Percentiles rank a stretch among this genome's conserved stretches.
phyloP scores from a whole-genome alignment of 306 rosid genomes.

The Dalbergia oliveri region DNA sequence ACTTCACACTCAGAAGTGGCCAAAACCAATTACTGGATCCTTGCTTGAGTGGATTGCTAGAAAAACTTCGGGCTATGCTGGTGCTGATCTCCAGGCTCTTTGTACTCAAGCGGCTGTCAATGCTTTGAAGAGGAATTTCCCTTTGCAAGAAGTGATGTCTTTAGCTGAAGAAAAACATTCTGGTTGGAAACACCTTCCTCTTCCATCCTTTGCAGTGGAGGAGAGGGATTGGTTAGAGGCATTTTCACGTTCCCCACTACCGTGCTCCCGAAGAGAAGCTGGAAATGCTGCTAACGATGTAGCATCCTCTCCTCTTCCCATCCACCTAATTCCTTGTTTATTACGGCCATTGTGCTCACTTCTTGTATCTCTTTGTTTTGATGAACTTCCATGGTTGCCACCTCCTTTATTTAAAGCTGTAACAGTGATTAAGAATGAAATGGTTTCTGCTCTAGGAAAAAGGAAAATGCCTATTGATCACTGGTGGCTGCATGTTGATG shows the following conservation, averaged over 20 bases:
- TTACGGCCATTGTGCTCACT: constrained; percentile 77
- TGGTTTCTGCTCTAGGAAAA: constrained; percentile 68
- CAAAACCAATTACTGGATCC: constrained; percentile 80
- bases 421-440: constrained; percentile 66
- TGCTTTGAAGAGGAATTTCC: constrained; percentile 93
- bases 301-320: constrained; percentile 83
- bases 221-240: constrained; percentile 99
- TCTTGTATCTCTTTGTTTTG: constrained; percentile 81
- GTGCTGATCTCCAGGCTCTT: constrained; percentile 99
- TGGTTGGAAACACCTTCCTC: constrained; percentile 63
- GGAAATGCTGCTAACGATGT: constrained; percentile 95
- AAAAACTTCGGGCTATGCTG: constrained; percentile 92
- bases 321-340: constrained; percentile 82
- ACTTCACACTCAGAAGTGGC: constrained; percentile 97
- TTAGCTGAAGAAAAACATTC: constrained; percentile 67
- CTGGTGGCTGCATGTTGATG: constrained; percentile 88
- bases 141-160: constrained; percentile 81
- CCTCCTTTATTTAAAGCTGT: constrained; percentile 70
- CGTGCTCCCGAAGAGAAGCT: constrained; percentile 94
- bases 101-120: constrained; percentile 95
- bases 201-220: constrained; percentile 90
- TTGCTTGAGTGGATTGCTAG: constrained; percentile 86
- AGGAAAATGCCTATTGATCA: constrained; percentile 65
- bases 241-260: constrained; percentile 72
- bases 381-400: constrained; percentile 82